Percentiles rank a stretch among this genome's conserved stretches.
Evolutionary conservation across 1,284 basidiomycete species (phyloP).

Genomic region (Ganoderma leucocontextum): DNA sequence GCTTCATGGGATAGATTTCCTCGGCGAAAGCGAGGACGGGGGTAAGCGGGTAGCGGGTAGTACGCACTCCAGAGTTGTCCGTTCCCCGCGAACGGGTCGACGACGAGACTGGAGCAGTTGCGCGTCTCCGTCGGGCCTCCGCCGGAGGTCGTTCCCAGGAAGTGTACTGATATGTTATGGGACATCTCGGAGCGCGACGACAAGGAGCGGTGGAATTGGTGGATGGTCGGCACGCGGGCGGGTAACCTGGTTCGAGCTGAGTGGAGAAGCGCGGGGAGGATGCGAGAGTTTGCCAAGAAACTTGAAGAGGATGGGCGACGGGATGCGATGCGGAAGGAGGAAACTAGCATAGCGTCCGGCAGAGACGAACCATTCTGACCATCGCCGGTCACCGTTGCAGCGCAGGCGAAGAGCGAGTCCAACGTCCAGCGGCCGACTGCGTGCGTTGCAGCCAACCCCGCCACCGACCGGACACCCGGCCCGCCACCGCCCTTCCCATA

Average conservation of each 20-base stretch:
- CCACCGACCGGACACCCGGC: background rate
- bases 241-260: background rate
- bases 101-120: conserved; percentile 76
- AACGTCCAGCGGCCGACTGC: no score
- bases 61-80: conserved; percentile 71
- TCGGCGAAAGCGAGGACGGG: background rate
- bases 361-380: background rate
- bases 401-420: background rate
- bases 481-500: background rate
- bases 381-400: background rate
- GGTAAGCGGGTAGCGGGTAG: conserved; percentile 3
- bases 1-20: conserved; percentile 1
- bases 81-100: conserved; percentile 57
- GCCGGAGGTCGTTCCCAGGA: conserved; percentile 78
- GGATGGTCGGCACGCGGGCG: background rate
- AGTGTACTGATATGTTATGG: conserved; percentile 53
- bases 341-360: background rate
- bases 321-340: background rate
- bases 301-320: background rate
- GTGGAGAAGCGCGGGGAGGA: background rate
- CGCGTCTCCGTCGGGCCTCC: conserved; percentile 74
- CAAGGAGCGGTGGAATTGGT: background rate
- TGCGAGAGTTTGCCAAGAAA: background rate
- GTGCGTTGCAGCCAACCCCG: no score
- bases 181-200: conserved; percentile 26